phyloP scores from a whole-genome alignment of 345 rosid species.

The Limnanthes douglasii region DNA sequence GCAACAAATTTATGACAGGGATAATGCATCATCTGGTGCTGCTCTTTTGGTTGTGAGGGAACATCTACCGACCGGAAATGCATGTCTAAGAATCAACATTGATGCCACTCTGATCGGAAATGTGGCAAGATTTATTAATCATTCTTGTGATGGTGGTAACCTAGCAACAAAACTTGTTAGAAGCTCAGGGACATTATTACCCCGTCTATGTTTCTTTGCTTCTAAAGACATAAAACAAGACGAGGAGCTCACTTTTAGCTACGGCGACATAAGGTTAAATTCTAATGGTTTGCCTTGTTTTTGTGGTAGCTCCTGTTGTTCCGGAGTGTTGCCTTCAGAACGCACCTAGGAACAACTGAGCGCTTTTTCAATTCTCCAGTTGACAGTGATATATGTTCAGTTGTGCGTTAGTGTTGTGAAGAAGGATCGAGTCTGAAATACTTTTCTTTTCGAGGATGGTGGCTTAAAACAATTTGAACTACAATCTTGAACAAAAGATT shows the following conservation, averaged over 20 bases:
- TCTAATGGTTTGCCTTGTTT: constrained; percentile 42
- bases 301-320: constrained; percentile 57
- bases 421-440: too few species aligned
- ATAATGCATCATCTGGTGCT: constrained; percentile 22
- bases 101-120: constrained; percentile 77
- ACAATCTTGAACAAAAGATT: too few species aligned
- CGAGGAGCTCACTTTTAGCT: constrained; percentile 70
- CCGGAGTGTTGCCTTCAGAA: constrained; percentile 64
- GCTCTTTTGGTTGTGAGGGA: constrained; percentile 86
- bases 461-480: too few species aligned
- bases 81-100: constrained; percentile 73
- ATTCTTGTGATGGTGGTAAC: constrained; percentile 86
- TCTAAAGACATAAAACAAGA: constrained; percentile 42
- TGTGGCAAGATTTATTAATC: constrained; percentile 70
- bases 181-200: constrained; percentile 42
- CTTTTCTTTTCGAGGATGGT: too few species aligned
- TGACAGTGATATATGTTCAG: too few species aligned
- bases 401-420: too few species aligned
- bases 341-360: too few species aligned
- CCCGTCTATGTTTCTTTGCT: constrained; percentile 78
- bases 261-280: constrained; percentile 38
- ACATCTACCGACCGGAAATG: constrained; percentile 77
- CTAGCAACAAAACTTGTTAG: constrained; percentile 45
- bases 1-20: constrained; percentile 48
- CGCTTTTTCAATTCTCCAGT: too few species aligned